These are phyloP conservation scores for Skeletonema marinoi DNA, from an alignment of 108 stramenopile genomes.

Conservation along the genomic window DNA sequence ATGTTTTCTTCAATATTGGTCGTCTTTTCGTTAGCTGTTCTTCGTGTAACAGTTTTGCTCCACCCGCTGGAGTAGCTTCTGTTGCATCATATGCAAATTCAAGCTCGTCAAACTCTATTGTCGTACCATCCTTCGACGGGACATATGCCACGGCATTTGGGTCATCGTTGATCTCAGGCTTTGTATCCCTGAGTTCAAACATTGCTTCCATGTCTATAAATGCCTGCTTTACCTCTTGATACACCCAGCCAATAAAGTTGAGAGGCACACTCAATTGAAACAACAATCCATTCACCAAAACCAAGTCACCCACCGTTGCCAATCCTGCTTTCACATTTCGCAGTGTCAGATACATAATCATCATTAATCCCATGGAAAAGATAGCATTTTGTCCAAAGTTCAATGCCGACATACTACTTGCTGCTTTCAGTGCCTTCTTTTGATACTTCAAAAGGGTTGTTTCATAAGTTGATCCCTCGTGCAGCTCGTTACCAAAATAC, in stretches of 20 bases:
- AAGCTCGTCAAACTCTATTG: conserved; percentile 66
- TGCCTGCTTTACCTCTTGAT: conserved; percentile 93
- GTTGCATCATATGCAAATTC: conserved; percentile 68
- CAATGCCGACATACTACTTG: conserved; percentile 86
- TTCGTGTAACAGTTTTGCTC: not conserved
- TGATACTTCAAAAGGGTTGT: conserved; percentile 82
- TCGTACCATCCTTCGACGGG: conserved; percentile 62
- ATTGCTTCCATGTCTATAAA: conserved; percentile 98
- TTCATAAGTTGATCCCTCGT: conserved; percentile 94
- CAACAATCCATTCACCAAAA: conserved; percentile 97
- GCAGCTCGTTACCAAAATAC: conserved; percentile 92
- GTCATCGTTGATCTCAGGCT: conserved; percentile 52
- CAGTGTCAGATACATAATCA: conserved; percentile 94
- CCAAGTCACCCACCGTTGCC: conserved; percentile 96
- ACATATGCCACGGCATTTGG: conserved; percentile 50
- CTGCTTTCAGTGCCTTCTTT: conserved; percentile 88
- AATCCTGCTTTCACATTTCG: conserved; percentile 84
- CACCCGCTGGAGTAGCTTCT: not conserved
- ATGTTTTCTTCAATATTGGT: conserved; percentile 32
- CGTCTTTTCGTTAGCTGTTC: conserved; percentile 23
- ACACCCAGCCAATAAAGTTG: conserved; percentile 95
- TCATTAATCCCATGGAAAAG: conserved; percentile 87
- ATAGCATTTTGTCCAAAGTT: conserved; percentile 98
- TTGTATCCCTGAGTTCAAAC: conserved; percentile 83
- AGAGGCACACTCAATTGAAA: conserved; percentile 97